phyloP scores from a whole-genome alignment of 108 stramenopile genomes.

The Bacterosira constricta region DNA sequence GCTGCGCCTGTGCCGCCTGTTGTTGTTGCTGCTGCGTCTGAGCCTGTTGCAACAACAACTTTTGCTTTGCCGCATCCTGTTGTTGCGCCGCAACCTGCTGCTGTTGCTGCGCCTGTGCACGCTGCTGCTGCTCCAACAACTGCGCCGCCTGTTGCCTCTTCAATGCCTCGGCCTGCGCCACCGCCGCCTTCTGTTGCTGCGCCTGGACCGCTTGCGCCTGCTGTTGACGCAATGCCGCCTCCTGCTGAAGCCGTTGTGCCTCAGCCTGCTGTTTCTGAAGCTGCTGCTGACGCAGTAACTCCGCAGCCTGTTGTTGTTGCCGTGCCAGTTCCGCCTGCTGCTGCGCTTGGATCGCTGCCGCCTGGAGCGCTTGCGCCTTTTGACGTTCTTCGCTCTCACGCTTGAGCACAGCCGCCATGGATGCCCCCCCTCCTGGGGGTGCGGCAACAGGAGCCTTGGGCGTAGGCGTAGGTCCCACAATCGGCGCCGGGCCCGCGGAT shows the following conservation, averaged over 20 bases:
- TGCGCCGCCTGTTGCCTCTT: conserved; percentile 66
- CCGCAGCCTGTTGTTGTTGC: conserved; percentile 61
- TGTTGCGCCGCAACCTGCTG: conserved; percentile 61
- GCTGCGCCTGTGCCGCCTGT: conserved; percentile 31
- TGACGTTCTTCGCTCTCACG: conserved; percentile 88
- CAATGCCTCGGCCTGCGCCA: conserved; percentile 55
- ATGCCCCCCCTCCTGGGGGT: conserved; percentile 56
- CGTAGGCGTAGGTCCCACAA: conserved; percentile 35
- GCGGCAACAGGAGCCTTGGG: conserved; percentile 56
- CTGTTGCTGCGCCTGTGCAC: conserved; percentile 49
- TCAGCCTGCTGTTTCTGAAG: conserved; percentile 68
- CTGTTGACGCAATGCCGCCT: conserved; percentile 56
- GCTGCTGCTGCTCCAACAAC: conserved; percentile 53
- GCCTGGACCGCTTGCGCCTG: conserved; percentile 55
- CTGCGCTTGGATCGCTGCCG: conserved; percentile 51
- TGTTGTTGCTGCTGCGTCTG: conserved; percentile 37
- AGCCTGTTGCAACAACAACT: conserved; percentile 38
- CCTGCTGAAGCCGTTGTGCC: conserved; percentile 57
- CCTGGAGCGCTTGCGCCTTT: conserved; percentile 75
- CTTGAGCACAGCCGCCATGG: conserved; percentile 91
- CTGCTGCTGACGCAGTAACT: conserved; percentile 65
- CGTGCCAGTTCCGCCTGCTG: conserved; percentile 47
- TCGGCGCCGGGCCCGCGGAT: conserved; percentile 44
- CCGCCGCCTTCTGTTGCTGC: conserved; percentile 43
- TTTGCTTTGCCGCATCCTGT: conserved; percentile 53